phyloP scores from a whole-genome alignment of 1,139 yeast genomes.

The Hansenula anomala region DNA sequence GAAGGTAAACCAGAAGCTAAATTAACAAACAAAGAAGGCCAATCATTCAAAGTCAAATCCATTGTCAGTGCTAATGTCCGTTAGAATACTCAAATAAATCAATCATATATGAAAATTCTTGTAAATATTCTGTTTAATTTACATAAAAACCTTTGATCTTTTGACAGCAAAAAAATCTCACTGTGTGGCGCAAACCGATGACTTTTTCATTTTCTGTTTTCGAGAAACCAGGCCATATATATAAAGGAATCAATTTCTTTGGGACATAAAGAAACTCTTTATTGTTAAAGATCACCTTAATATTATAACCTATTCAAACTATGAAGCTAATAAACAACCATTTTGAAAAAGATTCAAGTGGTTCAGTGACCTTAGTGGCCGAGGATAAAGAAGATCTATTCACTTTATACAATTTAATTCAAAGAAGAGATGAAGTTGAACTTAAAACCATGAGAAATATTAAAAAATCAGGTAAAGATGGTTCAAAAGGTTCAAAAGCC shows the following conservation, averaged over 20 bases:
- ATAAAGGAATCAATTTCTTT: too few species aligned
- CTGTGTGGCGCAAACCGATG: too few species aligned
- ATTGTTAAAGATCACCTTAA: too few species aligned
- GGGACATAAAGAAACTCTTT: too few species aligned
- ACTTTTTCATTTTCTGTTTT: too few species aligned
- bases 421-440: slow-evolving; percentile 69
- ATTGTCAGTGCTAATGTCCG: slow-evolving; percentile 71
- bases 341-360: slow-evolving; percentile 61
- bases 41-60: slow-evolving; percentile 63
- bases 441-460: slow-evolving; percentile 66
- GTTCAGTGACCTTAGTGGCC: slow-evolving; percentile 62
- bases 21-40: slow-evolving; percentile 75
- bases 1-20: slow-evolving; percentile 77
- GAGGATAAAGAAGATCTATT: slow-evolving; percentile 93
- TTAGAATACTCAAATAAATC: slow-evolving; percentile 25
- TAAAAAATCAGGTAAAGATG: slow-evolving; percentile 37
- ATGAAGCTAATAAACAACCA: slow-evolving; percentile 52
- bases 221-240: too few species aligned
- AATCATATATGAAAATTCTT: background rate
- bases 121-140: background rate
- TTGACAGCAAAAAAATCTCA: too few species aligned
- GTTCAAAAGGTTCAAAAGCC: slow-evolving; percentile 24
- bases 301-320: too few species aligned
- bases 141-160: too few species aligned
- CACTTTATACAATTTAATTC: slow-evolving; percentile 77